These are phyloP conservation scores for Jamesozyma jinghongensis DNA, from an alignment of 805 yeast species.

Conservation along the genomic window DNA sequence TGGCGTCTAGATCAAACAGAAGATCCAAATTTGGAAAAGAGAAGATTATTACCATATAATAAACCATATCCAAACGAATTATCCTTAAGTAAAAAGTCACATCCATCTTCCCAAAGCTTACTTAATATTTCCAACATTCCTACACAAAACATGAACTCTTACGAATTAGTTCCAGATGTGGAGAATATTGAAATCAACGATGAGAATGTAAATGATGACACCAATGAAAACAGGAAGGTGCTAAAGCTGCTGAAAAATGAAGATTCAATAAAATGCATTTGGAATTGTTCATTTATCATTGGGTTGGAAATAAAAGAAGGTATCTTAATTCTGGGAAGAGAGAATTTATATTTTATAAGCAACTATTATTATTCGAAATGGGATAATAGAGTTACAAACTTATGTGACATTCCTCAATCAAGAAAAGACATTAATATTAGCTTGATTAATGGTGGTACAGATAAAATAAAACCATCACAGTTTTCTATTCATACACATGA, in stretches of 20 bases:
- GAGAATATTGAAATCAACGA: conserved; percentile 30
- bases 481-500: conserved; percentile 6
- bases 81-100: not conserved
- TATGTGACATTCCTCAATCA: conserved; percentile 52
- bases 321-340: conserved; percentile 57
- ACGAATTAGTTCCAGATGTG: conserved; percentile 39
- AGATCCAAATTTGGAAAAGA: conserved; percentile 59
- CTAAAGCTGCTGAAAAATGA: conserved; percentile 58
- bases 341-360: conserved; percentile 58
- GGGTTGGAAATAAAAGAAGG: conserved; percentile 77
- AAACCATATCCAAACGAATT: conserved; percentile 1
- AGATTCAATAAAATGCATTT: conserved; percentile 60
- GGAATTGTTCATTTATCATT: conserved; percentile 66
- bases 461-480: not conserved
- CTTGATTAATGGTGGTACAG: conserved; percentile 43
- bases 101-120: too few relatives aligned
- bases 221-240: conserved; percentile 55
- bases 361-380: conserved; percentile 46
- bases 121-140: not conserved
- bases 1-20: conserved; percentile 63
- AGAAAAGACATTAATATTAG: conserved; percentile 62
- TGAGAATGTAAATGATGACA: conserved; percentile 36
- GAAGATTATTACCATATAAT: conserved; percentile 45
- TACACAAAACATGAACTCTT: conserved; percentile 16
- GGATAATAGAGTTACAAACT: conserved; percentile 50